phyloP scores from a whole-genome alignment of 208 protist species.

The Trypanosoma brucei region DNA sequence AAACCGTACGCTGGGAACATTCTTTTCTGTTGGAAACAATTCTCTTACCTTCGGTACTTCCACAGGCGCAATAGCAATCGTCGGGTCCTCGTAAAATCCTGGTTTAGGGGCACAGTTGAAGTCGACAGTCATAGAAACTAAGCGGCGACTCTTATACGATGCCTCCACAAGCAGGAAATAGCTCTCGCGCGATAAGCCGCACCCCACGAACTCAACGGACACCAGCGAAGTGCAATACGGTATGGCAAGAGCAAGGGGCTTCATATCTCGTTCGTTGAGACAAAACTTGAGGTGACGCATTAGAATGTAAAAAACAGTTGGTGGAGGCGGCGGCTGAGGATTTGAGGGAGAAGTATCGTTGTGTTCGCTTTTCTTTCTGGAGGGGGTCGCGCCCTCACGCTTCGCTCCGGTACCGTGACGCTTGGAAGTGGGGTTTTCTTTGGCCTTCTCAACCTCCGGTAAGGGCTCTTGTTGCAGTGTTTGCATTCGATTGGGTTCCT shows the following conservation, averaged over 20 bases:
- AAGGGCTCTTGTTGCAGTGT: background rate
- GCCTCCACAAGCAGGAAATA: slow-evolving; percentile 84
- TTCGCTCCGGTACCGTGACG: background rate
- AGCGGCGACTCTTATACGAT: slow-evolving; percentile 61
- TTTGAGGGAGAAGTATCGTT: background rate
- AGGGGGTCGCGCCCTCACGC: background rate
- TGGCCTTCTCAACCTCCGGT: background rate
- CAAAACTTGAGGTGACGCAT: slow-evolving; percentile 76
- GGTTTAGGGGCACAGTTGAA: slow-evolving; percentile 57
- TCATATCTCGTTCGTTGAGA: slow-evolving; percentile 85
- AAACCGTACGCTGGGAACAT: background rate
- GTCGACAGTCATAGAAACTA: slow-evolving; percentile 66
- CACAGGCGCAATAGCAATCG: slow-evolving; percentile 6
- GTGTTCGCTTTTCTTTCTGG: background rate
- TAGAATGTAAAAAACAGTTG: slow-evolving; percentile 49
- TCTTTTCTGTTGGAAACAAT: background rate
- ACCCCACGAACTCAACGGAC: slow-evolving; percentile 71
- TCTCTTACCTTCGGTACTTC: background rate
- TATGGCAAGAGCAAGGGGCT: slow-evolving; percentile 72
- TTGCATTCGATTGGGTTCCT: background rate
- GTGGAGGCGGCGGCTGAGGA: background rate
- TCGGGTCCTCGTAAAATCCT: slow-evolving; percentile 51
- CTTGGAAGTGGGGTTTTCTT: background rate
- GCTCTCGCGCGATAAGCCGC: slow-evolving; percentile 67
- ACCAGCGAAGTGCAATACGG: slow-evolving; percentile 78